Evolutionary conservation across 495 filamentous ascomycete genomes (phyloP).

Genomic region (Neurospora hispaniola): DNA sequence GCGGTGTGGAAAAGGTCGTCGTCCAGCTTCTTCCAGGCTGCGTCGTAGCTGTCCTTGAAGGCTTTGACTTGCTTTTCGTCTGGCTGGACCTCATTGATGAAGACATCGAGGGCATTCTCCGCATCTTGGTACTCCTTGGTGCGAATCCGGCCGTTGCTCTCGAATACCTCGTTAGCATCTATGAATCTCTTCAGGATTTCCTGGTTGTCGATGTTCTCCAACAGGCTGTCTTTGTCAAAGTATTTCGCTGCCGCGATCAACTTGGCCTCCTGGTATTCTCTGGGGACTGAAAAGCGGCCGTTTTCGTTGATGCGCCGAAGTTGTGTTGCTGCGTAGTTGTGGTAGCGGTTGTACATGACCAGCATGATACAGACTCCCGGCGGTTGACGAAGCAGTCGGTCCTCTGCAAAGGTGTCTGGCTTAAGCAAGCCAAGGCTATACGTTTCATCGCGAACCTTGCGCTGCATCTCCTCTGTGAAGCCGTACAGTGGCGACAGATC

Average conservation of each 20-base stretch:
- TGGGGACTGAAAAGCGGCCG: conserved; percentile 50
- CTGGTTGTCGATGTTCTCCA: not conserved
- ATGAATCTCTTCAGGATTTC: not conserved
- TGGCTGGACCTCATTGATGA: not conserved
- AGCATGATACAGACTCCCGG: conserved; percentile 63
- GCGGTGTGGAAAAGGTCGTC: conserved; percentile 75
- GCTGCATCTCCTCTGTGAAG: conserved; percentile 58
- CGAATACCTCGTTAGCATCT: not conserved
- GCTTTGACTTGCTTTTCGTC: not conserved
- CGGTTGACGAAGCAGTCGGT: conserved; percentile 60
- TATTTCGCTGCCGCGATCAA: conserved; percentile 31
- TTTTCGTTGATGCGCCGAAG: conserved; percentile 64
- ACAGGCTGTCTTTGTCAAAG: not conserved
- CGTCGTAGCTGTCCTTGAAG: conserved; percentile 2
- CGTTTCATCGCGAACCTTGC: conserved; percentile 56
- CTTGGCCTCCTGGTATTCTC: conserved; percentile 37
- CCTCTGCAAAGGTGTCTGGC: conserved; percentile 64
- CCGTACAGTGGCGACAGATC: conserved; percentile 74
- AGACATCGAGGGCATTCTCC: not conserved
- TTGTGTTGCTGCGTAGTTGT: conserved; percentile 59
- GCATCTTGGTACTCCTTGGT: not conserved
- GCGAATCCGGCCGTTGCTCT: not conserved
- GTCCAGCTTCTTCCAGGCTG: conserved; percentile 47
- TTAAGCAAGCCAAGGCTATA: conserved; percentile 57
- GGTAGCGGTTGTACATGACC: conserved; percentile 61